Evolutionary conservation across 768 basidiomycete species (phyloP).

Genomic region (Lactarius trivialis): DNA sequence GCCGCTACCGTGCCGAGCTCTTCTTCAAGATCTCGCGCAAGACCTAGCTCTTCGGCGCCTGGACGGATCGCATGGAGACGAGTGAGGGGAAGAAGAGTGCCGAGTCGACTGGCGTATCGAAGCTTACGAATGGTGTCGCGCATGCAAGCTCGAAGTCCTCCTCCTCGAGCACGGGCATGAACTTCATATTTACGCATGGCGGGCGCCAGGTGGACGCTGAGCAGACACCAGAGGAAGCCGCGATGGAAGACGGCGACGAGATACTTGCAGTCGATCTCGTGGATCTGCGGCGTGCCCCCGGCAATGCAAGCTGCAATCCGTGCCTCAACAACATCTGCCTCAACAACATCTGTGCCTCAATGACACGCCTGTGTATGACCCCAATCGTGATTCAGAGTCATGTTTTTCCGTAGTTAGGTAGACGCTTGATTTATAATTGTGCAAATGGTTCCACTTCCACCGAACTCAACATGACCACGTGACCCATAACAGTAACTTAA

Average conservation of each 20-base stretch:
- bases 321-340: no score
- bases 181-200: constrained; percentile 82
- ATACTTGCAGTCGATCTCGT: constrained; percentile 85
- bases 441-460: no score
- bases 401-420: no score
- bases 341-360: no score
- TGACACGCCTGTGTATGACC: no score
- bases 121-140: constrained; percentile 21
- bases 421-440: no score
- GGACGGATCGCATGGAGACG: constrained; percentile 82
- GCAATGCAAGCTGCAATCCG: no score
- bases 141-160: constrained; percentile 33
- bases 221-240: constrained; percentile 79
- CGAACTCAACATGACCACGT: no score
- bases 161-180: constrained; percentile 38
- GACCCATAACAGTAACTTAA: no score
- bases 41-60: constrained; percentile 82
- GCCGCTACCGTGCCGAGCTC: constrained; percentile 83
- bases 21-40: constrained; percentile 93
- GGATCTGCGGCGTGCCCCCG: no score
- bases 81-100: constrained; percentile 36
- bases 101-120: constrained; percentile 24
- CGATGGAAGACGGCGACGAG: constrained; percentile 85
- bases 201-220: constrained; percentile 75
- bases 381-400: no score